Evolutionary conservation across 2,329 filamentous ascomycete genomes (phyloP).

Genomic region (Whalleya microplaca): DNA sequence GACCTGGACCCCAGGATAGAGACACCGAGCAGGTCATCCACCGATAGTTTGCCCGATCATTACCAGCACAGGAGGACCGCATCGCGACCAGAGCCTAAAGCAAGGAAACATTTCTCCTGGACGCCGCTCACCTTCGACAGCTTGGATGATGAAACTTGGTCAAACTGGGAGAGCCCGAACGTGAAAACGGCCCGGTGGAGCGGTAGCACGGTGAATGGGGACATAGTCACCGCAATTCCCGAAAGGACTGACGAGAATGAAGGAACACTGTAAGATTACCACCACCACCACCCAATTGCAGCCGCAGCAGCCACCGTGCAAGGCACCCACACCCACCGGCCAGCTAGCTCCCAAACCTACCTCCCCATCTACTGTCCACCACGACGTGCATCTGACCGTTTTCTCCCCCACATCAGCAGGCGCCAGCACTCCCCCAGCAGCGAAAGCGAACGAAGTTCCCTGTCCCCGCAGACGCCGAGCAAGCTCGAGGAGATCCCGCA

Average conservation of each 20-base stretch:
- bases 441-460: conserved; percentile 30
- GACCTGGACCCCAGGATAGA: conserved; percentile 41
- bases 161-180: conserved; percentile 64
- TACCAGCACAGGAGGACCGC: conserved; percentile 35
- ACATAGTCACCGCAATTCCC: conserved; percentile 49
- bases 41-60: conserved; percentile 33
- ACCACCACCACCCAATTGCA: conserved; percentile 13
- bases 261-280: conserved; percentile 52
- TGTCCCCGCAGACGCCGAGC: conserved; percentile 40
- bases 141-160: conserved; percentile 66
- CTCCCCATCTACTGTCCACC: not conserved
- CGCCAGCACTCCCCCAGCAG: conserved; percentile 35
- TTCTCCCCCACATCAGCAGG: conserved; percentile 32
- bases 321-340: conserved; percentile 16
- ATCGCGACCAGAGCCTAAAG: conserved; percentile 43
- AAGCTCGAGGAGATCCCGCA: conserved; percentile 64
- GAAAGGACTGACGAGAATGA: conserved; percentile 53
- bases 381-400: conserved; percentile 32
- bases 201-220: conserved; percentile 59
- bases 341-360: conserved; percentile 16
- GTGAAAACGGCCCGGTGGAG: conserved; percentile 65
- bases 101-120: conserved; percentile 62
- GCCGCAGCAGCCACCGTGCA: conserved; percentile 17
- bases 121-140: conserved; percentile 60
- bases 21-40: conserved; percentile 39